Percentiles rank a stretch among this genome's conserved stretches.
Evolutionary conservation across 2,329 filamentous ascomycete genomes (phyloP).

Genomic region (Lasiodiplodia citricola): DNA sequence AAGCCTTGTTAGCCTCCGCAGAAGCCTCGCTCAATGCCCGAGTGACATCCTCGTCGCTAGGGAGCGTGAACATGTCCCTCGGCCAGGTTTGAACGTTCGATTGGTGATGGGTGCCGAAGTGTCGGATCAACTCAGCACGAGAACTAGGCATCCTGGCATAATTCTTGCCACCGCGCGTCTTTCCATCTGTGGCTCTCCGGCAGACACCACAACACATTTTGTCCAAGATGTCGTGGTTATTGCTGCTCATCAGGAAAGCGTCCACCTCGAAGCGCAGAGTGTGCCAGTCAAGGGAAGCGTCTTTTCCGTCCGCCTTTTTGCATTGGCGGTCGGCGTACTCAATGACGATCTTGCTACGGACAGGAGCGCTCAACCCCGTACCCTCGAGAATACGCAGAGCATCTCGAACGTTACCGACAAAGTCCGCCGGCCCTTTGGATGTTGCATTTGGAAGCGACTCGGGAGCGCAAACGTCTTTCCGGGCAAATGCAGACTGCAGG

Average conservation of each 20-base stretch:
- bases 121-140: conserved; percentile 21
- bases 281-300: conserved; percentile 6
- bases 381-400: conserved; percentile 32
- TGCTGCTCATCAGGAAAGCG: conserved; percentile 23
- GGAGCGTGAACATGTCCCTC: conserved; percentile 25
- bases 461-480: conserved; percentile 6
- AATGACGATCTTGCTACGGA: conserved; percentile 35
- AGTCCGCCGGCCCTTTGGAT: conserved; percentile 27
- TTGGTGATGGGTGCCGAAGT: conserved; percentile 22
- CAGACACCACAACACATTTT: conserved; percentile 26
- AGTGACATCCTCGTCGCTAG: conserved; percentile 21
- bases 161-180: conserved; percentile 26
- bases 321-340: conserved; percentile 31
- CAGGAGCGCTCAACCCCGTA: conserved; percentile 30
- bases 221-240: conserved; percentile 26
- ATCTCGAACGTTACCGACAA: conserved; percentile 33
- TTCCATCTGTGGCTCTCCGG: conserved; percentile 10
- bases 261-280: conserved; percentile 22
- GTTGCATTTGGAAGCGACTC: conserved; percentile 9
- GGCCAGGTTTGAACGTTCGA: conserved; percentile 19
- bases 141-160: conserved; percentile 24
- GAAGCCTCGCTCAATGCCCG: conserved; percentile 3
- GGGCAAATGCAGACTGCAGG: conserved; percentile 31
- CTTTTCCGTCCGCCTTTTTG: conserved; percentile 14
- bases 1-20: conserved; percentile 14